Evolutionary conservation across 2,329 filamentous ascomycete species (phyloP), one percentile per base, ranked within the genome.

Genomic region (Epichloe uncinata): DNA sequence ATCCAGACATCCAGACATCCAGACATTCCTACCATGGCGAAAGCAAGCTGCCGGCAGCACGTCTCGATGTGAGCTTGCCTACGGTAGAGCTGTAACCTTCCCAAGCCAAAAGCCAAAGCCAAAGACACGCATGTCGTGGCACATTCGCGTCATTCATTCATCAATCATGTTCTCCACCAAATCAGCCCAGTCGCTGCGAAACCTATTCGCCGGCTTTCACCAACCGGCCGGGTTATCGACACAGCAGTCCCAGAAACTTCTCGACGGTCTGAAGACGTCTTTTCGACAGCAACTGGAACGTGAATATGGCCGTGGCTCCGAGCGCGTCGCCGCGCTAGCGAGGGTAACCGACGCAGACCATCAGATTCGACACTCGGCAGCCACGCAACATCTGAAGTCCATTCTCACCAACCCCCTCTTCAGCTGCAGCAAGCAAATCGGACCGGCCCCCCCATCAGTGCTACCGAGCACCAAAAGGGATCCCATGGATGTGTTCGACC

Each of bases 351-450:
- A 60, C 30, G 33, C 53, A 12, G 52, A 46, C 22, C 47, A 53
- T 18, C 56, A 54, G 34, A 42, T 53, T 64, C 54, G 75, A 71
- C 57, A 62, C 45, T 66, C 67, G 11, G 64, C 66, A 30, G 60
- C 66, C 4, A 65, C 58, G 52, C 69, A 66, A 15, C 78, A 81
- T 61, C 60, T 81, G n/a, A 72, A 70, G 51, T 69, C 74, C 35
- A 76, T 81, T 49, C 71, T 81, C 13, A 69, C 72, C 46, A 80
- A 79, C 52, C 77, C 77, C 77, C 64, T 81, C 16, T 79, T 81
- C 62, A 64, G 63, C 54, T 64, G 66, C 49, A 57, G 61, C 30
- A 59, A 61, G 22, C 54, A 60, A 22, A 52, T 57, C 12, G 55
- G 54, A 13, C 51, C 58, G 33, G 51, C 51, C 16, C 55, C 57